Evolutionary conservation across 164 flowering plant genomes (phyloP).

Genomic region (Magnolia kwangsiensis): DNA sequence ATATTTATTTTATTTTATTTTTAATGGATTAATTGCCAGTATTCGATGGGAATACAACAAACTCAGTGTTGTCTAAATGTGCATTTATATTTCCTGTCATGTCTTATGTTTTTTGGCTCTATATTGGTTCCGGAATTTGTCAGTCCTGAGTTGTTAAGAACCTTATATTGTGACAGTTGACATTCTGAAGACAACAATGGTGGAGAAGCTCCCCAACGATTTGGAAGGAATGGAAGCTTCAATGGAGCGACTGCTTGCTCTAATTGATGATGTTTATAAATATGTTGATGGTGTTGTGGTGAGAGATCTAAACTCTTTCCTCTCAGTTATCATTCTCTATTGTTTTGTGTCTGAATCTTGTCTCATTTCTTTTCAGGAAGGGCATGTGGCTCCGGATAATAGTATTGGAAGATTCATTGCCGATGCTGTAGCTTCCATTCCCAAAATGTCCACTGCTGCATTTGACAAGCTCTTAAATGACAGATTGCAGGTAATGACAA

Average conservation of each 20-base stretch:
- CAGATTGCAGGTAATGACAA: conserved; percentile 61
- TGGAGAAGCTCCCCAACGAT: conserved; percentile 91
- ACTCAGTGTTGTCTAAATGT: too few species aligned
- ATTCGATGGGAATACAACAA: too few species aligned
- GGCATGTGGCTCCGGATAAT: conserved; percentile 62
- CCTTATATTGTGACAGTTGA: conserved; percentile 50
- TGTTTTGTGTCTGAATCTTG: not conserved
- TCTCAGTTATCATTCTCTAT: not conserved
- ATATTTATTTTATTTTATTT: too few species aligned
- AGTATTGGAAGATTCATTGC: conserved; percentile 70
- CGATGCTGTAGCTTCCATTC: conserved; percentile 71
- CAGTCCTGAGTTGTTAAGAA: not conserved
- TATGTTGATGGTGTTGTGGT: conserved; percentile 98
- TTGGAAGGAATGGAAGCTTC: conserved; percentile 95
- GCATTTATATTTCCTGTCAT: too few species aligned
- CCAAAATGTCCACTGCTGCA: conserved; percentile 64
- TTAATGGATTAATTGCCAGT: too few species aligned
- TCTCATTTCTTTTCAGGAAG: conserved; percentile 46
- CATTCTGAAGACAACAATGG: conserved; percentile 61
- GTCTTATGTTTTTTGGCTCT: too few species aligned
- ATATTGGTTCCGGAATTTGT: too few species aligned
- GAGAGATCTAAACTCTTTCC: conserved; percentile 16
- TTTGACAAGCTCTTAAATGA: conserved; percentile 92
- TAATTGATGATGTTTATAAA: conserved; percentile 78
- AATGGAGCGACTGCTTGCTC: conserved; percentile 65